A percentile compares a stretch with the other conserved stretches of the same genome.
phyloP scores from a whole-genome alignment of 805 yeast genomes.

The Lipomyces sp. region DNA sequence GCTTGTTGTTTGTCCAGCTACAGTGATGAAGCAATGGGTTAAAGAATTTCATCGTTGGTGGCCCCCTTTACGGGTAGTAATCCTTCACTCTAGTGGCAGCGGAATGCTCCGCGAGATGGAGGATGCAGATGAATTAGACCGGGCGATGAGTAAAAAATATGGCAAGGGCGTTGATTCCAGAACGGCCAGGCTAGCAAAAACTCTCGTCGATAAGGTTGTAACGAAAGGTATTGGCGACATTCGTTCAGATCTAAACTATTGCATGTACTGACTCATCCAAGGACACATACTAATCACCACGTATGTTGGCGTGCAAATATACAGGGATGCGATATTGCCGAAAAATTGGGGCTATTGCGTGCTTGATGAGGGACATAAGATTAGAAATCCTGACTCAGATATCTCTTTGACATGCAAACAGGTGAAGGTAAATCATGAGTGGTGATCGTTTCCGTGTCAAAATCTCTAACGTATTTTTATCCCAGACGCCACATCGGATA shows the following conservation, averaged over 20 bases:
- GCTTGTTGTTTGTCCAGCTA: conserved; percentile 91
- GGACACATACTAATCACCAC: conserved; percentile 93
- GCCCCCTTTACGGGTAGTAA: conserved; percentile 89
- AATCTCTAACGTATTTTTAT: not conserved
- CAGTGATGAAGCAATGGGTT: conserved; percentile 97
- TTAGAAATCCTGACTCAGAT: conserved; percentile 90
- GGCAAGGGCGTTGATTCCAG: conserved; percentile 41
- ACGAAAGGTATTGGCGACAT: conserved; percentile 6
- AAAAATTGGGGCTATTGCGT: conserved; percentile 87
- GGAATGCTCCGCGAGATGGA: conserved; percentile 61
- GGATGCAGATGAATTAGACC: conserved; percentile 41
- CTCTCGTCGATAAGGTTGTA: conserved; percentile 36
- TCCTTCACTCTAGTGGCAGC: conserved; percentile 88
- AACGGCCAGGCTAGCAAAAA: conserved; percentile 39
- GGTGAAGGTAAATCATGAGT: conserved; percentile 48
- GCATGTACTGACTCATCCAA: conserved; percentile 30
- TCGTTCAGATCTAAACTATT: not conserved
- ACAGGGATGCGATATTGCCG: conserved; percentile 65
- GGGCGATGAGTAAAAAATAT: conserved; percentile 49
- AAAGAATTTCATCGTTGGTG: conserved; percentile 96
- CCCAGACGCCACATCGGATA: conserved; percentile 72
- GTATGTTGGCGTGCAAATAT: conserved; percentile 80
- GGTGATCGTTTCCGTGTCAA: too few species aligned
- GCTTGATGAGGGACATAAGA: conserved; percentile 95
- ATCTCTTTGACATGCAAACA: conserved; percentile 86